phyloP scores from a whole-genome alignment of 2,329 filamentous ascomycete species.

The Colletotrichum horii region DNA sequence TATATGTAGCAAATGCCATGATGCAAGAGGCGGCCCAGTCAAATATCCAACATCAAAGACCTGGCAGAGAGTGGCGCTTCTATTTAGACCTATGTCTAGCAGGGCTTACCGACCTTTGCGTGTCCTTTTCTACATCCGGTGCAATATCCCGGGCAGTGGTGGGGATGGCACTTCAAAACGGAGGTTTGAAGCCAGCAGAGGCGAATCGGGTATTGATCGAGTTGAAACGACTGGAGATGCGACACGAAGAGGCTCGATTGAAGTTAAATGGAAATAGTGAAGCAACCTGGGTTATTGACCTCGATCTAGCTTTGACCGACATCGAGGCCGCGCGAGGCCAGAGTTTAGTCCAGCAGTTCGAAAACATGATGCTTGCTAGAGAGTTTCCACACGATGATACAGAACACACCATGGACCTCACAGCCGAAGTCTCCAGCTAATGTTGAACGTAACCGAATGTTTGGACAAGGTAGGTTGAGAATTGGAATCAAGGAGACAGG shows the following conservation, averaged over 20 bases:
- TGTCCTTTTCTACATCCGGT: not conserved
- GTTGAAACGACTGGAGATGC: not conserved
- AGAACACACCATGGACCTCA: not conserved
- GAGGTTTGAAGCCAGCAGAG: not conserved
- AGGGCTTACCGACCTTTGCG: not conserved
- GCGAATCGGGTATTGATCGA: not conserved
- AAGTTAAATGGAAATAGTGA: not conserved
- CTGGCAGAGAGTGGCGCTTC: not conserved
- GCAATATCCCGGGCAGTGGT: not conserved
- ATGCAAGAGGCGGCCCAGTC: not conserved
- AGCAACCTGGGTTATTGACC: not conserved
- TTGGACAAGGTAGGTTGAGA: not conserved
- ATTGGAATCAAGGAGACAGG: too few species aligned
- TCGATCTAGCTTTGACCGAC: not conserved
- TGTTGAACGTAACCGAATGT: not conserved
- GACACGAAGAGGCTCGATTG: not conserved
- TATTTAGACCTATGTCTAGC: not conserved
- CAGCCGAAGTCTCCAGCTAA: not conserved
- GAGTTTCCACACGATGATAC: not conserved
- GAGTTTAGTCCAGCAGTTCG: not conserved
- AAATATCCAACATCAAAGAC: too few species aligned
- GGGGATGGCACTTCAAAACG: not conserved
- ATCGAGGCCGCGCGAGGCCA: not conserved
- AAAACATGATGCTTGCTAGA: not conserved
- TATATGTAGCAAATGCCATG: constrained; percentile 6